Evolutionary conservation across 2,329 filamentous ascomycete species (phyloP).

Genomic region (Neofusicoccum cordaticola): DNA sequence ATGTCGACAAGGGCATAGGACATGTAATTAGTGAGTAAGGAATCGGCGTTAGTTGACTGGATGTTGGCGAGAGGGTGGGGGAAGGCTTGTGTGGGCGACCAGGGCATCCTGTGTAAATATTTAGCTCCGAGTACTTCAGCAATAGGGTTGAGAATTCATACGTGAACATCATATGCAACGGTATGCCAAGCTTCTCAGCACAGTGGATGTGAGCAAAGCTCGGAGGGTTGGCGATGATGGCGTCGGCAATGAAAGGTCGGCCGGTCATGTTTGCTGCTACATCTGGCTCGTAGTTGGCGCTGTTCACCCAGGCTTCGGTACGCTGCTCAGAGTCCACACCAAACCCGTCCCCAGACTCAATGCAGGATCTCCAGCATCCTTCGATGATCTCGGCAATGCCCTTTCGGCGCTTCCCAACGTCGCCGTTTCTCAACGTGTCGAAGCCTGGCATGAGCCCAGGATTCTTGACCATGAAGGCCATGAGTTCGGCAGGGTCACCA

Average conservation of each 20-base stretch:
- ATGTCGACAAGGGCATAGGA: conserved; percentile 84
- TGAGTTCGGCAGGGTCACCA: conserved; percentile 49
- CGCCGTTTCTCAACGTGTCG: conserved; percentile 71
- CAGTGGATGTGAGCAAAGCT: conserved; percentile 75
- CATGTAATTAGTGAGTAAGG: conserved; percentile 75
- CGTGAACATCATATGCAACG: conserved; percentile 86
- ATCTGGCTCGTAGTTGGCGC: conserved; percentile 41
- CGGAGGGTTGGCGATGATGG: conserved; percentile 75
- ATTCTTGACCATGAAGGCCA: conserved; percentile 87
- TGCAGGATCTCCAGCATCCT: conserved; percentile 83
- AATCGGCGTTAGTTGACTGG: conserved; percentile 70
- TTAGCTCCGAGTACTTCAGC: background rate
- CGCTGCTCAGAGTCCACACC: conserved; percentile 51
- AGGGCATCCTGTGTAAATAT: conserved; percentile 66
- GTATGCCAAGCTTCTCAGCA: conserved; percentile 72
- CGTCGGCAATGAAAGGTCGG: conserved; percentile 76
- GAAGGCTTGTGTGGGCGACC: conserved; percentile 81
- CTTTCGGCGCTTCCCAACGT: conserved; percentile 69
- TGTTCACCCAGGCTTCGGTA: conserved; percentile 49
- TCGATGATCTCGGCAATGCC: conserved; percentile 77
- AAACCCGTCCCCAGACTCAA: conserved; percentile 70
- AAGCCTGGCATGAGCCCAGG: conserved; percentile 82
- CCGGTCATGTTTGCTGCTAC: conserved; percentile 33
- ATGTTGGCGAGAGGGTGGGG: conserved; percentile 85
- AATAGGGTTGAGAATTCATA: conserved; percentile 40